Evolutionary conservation across 2,329 filamentous ascomycete genomes (phyloP).

Genomic region (Aspergillus alliaceus): DNA sequence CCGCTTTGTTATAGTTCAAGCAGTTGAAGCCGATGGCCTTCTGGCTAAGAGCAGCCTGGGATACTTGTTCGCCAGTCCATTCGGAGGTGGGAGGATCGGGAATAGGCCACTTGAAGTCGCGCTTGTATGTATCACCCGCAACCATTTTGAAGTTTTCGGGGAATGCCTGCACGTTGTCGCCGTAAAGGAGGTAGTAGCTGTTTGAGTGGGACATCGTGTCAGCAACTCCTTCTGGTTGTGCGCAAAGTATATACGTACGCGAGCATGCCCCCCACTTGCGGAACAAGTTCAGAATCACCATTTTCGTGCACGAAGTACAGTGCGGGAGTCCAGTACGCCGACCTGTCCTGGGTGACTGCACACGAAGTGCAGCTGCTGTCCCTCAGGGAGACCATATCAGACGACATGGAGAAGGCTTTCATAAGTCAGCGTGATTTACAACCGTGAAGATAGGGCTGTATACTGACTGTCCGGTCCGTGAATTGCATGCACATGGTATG

Average conservation of each 20-base stretch:
- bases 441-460: background rate
- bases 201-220: background rate
- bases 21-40: constrained; percentile 95
- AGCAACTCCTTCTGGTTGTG: background rate
- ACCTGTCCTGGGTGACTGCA: constrained; percentile 75
- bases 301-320: constrained; percentile 75
- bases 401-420: constrained; percentile 64
- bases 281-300: constrained; percentile 66
- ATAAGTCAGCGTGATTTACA: constrained; percentile 10
- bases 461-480: constrained; percentile 74
- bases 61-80: constrained; percentile 66
- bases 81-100: constrained; percentile 67
- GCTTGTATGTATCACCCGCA: constrained; percentile 67
- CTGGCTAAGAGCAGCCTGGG: constrained; percentile 70
- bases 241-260: constrained; percentile 59
- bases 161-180: constrained; percentile 67
- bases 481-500: constrained; percentile 71
- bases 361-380: constrained; percentile 75
- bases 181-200: constrained; percentile 82
- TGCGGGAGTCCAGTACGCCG: constrained; percentile 81
- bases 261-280: constrained; percentile 79
- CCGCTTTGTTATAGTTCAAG: constrained; percentile 68
- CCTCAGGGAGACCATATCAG: constrained; percentile 59
- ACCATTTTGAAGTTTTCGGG: constrained; percentile 79
- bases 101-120: constrained; percentile 69